A percentile compares a stretch with the other conserved stretches of the same genome.
These are phyloP conservation scores for Dicorynia guianensis DNA, from an alignment of 306 rosid genomes.

Conservation along the genomic window DNA sequence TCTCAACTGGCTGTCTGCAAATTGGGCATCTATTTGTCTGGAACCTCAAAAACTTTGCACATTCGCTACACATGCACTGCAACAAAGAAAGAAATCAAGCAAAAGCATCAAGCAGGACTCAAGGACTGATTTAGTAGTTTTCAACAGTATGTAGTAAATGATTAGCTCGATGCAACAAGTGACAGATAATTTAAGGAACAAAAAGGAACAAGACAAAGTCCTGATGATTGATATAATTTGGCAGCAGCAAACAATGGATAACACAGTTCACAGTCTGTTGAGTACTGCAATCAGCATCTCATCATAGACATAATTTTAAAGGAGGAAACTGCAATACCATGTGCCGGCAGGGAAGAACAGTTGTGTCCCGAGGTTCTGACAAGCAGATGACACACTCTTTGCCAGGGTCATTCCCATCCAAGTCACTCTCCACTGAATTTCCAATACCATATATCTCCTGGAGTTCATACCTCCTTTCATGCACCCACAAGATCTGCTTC, in stretches of 20 bases:
- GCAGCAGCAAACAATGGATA: slow-evolving; percentile 3
- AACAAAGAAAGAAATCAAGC: slow-evolving; percentile 40
- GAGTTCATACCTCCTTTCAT: slow-evolving; percentile 82
- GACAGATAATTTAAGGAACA: not conserved
- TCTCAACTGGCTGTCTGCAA: slow-evolving; percentile 96
- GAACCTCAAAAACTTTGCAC: slow-evolving; percentile 88
- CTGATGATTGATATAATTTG: slow-evolving; percentile 4
- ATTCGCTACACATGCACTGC: slow-evolving; percentile 95
- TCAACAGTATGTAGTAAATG: slow-evolving; percentile 1
- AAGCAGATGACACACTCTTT: slow-evolving; percentile 98
- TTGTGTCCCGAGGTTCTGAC: slow-evolving; percentile 95
- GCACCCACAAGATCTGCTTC: slow-evolving; percentile 95
- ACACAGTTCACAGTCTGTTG: slow-evolving; percentile 15
- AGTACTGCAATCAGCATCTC: slow-evolving; percentile 9
- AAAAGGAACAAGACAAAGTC: not conserved
- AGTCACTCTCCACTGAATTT: slow-evolving; percentile 82
- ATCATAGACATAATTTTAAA: slow-evolving; percentile 23
- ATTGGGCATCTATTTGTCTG: slow-evolving; percentile 96
- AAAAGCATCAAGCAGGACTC: slow-evolving; percentile 21
- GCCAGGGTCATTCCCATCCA: slow-evolving; percentile 88
- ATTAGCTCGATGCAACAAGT: slow-evolving; percentile 3
- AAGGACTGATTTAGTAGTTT: not conserved
- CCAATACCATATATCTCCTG: slow-evolving; percentile 98
- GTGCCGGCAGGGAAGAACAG: slow-evolving; percentile 98
- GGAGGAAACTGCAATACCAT: slow-evolving; percentile 68